These are phyloP conservation scores for Megacollybia marginata DNA, from an alignment of 768 basidiomycete genomes.

Conservation along the genomic window DNA sequence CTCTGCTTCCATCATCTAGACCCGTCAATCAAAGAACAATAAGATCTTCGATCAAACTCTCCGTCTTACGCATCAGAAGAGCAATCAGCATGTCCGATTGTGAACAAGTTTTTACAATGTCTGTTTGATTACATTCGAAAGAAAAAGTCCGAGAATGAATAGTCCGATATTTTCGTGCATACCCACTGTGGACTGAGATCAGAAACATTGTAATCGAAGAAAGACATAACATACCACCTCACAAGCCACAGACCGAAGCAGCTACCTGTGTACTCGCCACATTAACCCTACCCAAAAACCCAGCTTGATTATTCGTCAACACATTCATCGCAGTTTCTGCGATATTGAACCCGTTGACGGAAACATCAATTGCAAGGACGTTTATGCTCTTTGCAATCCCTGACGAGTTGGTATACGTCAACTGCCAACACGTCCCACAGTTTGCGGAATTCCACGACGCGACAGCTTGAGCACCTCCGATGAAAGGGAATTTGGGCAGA, in stretches of 20 bases:
- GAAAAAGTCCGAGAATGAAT: too few species aligned
- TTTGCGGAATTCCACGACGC: slow-evolving; percentile 25
- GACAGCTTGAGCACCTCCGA: slow-evolving; percentile 32
- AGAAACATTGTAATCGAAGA: too few species aligned
- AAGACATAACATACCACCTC: too few species aligned
- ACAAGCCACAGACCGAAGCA: slow-evolving; percentile 42
- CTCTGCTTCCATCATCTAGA: too few species aligned
- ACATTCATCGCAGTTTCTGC: slow-evolving; percentile 47
- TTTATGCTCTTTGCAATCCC: slow-evolving; percentile 18
- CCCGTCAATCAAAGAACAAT: too few species aligned
- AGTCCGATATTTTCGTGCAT: too few species aligned
- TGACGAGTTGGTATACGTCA: slow-evolving; percentile 21
- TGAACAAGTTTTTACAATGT: too few species aligned
- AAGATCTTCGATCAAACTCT: too few species aligned
- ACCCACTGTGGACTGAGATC: too few species aligned
- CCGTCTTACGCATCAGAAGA: too few species aligned
- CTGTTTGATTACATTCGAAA: too few species aligned
- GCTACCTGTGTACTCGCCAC: slow-evolving; percentile 36
- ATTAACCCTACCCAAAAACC: slow-evolving; percentile 37
- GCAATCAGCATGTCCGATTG: too few species aligned
- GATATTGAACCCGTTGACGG: slow-evolving; percentile 36
- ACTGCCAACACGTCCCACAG: slow-evolving; percentile 38
- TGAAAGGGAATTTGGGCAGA: slow-evolving; percentile 33
- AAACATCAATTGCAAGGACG: slow-evolving; percentile 30
- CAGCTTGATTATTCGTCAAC: slow-evolving; percentile 41